Base-by-base conservation (phyloP, 225 moss, liverwort and hornwort genomes). In the Ulota crispa region DNA sequence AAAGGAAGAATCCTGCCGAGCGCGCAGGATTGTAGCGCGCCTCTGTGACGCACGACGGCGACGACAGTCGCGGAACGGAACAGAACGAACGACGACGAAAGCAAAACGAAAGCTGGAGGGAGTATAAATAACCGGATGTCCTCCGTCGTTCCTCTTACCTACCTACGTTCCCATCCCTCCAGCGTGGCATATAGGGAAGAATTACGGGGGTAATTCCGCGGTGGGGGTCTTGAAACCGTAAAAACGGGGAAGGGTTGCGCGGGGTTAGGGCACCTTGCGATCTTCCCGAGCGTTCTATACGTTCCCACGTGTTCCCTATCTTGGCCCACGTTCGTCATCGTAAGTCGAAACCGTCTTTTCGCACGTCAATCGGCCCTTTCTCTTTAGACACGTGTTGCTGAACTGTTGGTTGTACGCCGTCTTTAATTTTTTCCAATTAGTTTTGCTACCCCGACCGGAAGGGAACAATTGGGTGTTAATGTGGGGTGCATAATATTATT, bases 81-180 rank as follows among this genome's bases (percentile, higher is more conserved):
- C 64, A 64, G 53, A 69, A 36, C n/a, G 12, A 3, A 10, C 34
- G 12, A 27, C 62, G 27, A 80, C 75, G 27, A 7, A 70, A 6
- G 15, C 2, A 6, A 37, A 72, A 73, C 73, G 80, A 28, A 28
- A n/a, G 39, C 50, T 60, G 81, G 77, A 81, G 77, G 81, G 24
- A 21, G 61, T 73, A 72, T 71, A 34, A 57, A 59, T 80, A 76
- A 70, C 57, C 16, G 47, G 36, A 50, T 28, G 9, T 64, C 59
- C 24, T 27, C 73, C 73, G 20, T 13, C 55, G 20, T 13, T 41
- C 28, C 64, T 39, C 41, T 1, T 1, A 5, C 78, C 55, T 41
- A 63, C 42, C 65, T 43, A 20, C 43, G 21, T 24, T 24, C 61
- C 45, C 79, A 61, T 55, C 62, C 32, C 8, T 68, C 57, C 56